These are phyloP conservation scores for Strigomonas galati DNA, from an alignment of 208 protist species.

Conservation along the genomic window DNA sequence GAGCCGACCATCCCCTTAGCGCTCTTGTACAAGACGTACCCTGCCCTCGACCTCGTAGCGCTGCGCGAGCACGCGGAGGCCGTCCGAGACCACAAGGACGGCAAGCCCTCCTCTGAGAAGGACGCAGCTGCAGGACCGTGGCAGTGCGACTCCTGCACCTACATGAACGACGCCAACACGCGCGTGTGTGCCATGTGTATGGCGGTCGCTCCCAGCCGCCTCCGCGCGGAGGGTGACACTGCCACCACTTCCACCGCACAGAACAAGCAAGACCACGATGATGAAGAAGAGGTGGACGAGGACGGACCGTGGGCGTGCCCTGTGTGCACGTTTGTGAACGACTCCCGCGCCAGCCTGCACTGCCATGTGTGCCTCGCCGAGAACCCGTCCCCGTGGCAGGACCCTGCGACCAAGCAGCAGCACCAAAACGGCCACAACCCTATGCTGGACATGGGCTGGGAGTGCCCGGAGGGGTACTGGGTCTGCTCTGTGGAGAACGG, in stretches of 20 bases:
- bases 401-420: neutral
- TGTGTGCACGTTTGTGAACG: constrained; percentile 66
- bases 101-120: neutral
- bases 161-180: constrained; percentile 28
- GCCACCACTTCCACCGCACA: constrained; percentile 3
- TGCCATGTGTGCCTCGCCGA: constrained; percentile 47
- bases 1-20: neutral
- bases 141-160: constrained; percentile 50
- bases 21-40: neutral
- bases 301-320: constrained; percentile 56
- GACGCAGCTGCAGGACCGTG: constrained; percentile 21
- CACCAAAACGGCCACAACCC: constrained; percentile 1
- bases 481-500: constrained; percentile 77
- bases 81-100: neutral
- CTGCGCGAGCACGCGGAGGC: constrained; percentile 21
- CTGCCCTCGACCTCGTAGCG: constrained; percentile 4
- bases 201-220: constrained; percentile 4
- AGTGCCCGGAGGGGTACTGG: constrained; percentile 78
- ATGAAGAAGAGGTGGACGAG: constrained; percentile 23
- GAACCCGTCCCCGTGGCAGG: constrained; percentile 40
- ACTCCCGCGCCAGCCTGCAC: constrained; percentile 26
- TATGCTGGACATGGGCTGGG: constrained; percentile 21
- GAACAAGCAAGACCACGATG: neutral
- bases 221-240: constrained; percentile 5
- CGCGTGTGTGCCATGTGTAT: constrained; percentile 20